Evolutionary conservation across 441 rosid genomes (phyloP).

Genomic region (Breynia disticha): DNA sequence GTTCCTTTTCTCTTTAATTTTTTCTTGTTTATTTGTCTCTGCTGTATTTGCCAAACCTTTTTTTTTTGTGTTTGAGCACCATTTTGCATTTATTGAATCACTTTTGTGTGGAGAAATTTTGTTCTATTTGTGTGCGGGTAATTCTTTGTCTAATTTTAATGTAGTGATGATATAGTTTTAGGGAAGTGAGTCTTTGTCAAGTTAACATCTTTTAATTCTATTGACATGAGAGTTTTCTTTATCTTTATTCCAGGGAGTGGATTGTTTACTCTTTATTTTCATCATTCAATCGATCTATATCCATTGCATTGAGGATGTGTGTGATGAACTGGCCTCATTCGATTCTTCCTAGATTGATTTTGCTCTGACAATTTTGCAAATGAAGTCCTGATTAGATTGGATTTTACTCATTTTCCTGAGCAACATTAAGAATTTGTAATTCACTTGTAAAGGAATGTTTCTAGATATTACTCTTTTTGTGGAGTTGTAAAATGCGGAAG

Average conservation of each 20-base stretch:
- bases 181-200: background rate
- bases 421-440: background rate
- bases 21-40: background rate
- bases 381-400: background rate
- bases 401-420: background rate
- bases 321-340: conserved; percentile 1
- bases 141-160: background rate
- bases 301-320: conserved; percentile 5
- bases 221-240: background rate
- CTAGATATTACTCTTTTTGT: background rate
- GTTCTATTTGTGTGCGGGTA: background rate
- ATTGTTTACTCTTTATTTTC: background rate
- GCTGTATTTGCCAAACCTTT: background rate
- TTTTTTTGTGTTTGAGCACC: background rate
- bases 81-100: background rate
- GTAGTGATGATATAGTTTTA: background rate
- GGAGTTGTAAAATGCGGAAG: too few relatives aligned
- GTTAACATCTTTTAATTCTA: background rate
- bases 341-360: background rate
- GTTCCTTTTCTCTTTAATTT: background rate
- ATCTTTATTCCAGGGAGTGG: background rate
- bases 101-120: background rate
- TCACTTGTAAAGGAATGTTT: background rate
- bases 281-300: conserved; percentile 3
- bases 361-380: background rate